These are phyloP conservation scores for Wallacemonas sp. DNA, from an alignment of 208 protist species.

Conservation along the genomic window DNA sequence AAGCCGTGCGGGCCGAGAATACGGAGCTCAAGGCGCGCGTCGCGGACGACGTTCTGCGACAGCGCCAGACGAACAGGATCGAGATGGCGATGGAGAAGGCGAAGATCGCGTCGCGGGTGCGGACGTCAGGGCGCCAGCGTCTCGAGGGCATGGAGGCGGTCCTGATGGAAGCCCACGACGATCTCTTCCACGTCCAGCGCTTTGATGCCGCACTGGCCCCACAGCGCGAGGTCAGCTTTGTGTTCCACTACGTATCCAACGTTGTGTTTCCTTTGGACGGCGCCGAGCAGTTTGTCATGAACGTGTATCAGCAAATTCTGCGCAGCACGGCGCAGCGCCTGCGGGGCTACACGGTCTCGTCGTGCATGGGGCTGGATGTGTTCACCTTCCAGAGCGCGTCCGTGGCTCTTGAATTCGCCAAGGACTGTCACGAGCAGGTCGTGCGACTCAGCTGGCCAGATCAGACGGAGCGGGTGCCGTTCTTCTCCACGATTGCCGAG, in stretches of 20 bases:
- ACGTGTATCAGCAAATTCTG: constrained; percentile 67
- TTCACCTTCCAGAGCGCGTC: constrained; percentile 75
- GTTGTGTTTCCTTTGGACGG: constrained; percentile 33
- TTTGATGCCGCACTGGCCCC: constrained; percentile 70
- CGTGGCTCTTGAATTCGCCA: constrained; percentile 66
- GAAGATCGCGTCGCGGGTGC: constrained; percentile 50
- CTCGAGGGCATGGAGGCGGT: constrained; percentile 69
- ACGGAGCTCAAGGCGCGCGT: constrained; percentile 70
- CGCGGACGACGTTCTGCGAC: constrained; percentile 69
- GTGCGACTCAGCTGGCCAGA: constrained; percentile 56
- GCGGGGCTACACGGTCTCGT: constrained; percentile 60
- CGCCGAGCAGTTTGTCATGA: constrained; percentile 70
- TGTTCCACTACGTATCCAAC: constrained; percentile 72
- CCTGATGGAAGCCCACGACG: constrained; percentile 86
- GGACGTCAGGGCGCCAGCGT: constrained; percentile 55
- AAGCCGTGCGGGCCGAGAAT: constrained; percentile 51
- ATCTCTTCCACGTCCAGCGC: constrained; percentile 73
- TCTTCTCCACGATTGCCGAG: constrained; percentile 31
- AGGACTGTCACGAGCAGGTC: constrained; percentile 68
- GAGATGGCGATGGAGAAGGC: constrained; percentile 68
- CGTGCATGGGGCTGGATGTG: constrained; percentile 49
- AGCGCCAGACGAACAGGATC: constrained; percentile 70
- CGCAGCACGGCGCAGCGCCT: constrained; percentile 32
- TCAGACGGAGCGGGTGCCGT: constrained; percentile 24
- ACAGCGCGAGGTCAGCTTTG: constrained; percentile 77